Conservation (phyloP, 2,329 filamentous ascomycete genomes). For the Calonectria naviculata region DNA sequence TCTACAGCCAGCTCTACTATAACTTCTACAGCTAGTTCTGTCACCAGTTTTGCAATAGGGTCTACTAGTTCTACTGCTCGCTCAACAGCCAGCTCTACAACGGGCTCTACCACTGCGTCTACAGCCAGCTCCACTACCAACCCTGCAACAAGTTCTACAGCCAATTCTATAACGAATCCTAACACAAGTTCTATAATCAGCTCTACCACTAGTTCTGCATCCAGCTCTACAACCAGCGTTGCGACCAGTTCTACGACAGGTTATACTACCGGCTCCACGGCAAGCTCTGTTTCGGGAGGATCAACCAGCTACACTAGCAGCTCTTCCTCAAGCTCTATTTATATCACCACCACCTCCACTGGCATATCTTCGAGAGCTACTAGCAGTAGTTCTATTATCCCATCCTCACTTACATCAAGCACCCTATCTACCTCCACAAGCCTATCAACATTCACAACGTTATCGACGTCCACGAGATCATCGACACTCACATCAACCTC, state of each 20-base stretch:
- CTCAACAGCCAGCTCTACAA: not conserved
- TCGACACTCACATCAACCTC: not conserved
- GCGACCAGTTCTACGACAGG: too few relatives aligned
- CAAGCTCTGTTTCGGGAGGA: too few relatives aligned
- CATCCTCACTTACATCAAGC: not conserved
- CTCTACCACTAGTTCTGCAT: not conserved
- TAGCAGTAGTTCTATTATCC: too few relatives aligned
- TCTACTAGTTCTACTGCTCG: too few relatives aligned
- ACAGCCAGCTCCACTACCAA: not conserved
- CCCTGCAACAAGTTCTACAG: not conserved
- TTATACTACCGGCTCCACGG: too few relatives aligned
- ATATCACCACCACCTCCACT: too few relatives aligned
- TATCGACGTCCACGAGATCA: not conserved
- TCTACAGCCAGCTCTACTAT: too few relatives aligned
- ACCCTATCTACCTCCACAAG: not conserved
- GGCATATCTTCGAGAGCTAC: not conserved
- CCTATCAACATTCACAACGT: not conserved
- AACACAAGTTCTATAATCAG: not conserved
- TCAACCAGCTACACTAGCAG: too few relatives aligned
- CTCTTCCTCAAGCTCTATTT: not conserved
- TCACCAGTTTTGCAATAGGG: too few relatives aligned
- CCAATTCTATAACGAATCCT: not conserved
- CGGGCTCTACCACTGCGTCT: not conserved
- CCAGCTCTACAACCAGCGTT: too few relatives aligned
- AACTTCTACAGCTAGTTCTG: too few relatives aligned